Conservation (phyloP, 495 filamentous ascomycete genomes). For the Schizothecium vesticola region DNA sequence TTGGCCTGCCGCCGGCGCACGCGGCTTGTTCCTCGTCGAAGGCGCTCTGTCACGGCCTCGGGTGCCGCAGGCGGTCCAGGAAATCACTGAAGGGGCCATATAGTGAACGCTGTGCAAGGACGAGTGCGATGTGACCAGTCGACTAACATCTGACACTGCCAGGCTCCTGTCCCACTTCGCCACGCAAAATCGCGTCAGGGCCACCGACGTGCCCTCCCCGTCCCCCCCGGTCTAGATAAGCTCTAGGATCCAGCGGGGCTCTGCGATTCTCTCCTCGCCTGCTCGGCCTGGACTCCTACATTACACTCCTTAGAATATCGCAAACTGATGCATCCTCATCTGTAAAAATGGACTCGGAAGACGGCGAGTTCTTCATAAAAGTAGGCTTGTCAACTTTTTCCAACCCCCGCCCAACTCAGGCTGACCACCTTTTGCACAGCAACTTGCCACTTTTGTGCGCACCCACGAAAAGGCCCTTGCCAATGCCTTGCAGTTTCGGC, state of each 20-base stretch:
- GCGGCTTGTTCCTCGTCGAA: not conserved
- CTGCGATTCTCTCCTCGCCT: conserved; percentile 6
- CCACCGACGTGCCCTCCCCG: conserved; percentile 4
- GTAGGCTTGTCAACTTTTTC: conserved; percentile 37
- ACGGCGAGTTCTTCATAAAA: conserved; percentile 87
- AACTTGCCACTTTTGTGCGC: conserved; percentile 89
- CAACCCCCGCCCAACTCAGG: conserved; percentile 2
- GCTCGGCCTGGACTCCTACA: conserved; percentile 3
- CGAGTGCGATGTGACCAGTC: conserved; percentile 23
- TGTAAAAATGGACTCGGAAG: conserved; percentile 70
- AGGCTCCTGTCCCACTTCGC: conserved; percentile 27
- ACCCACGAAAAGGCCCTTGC: conserved; percentile 96
- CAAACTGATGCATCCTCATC: conserved; percentile 37
- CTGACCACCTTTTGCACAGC: conserved; percentile 47
- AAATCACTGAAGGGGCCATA: conserved; percentile 13
- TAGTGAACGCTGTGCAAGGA: conserved; percentile 6
- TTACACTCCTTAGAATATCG: conserved; percentile 21
- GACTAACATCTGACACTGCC: conserved; percentile 30
- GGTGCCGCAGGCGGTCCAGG: not conserved
- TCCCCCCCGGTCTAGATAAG: conserved; percentile 1
- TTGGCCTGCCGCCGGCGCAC: conserved; percentile 4
- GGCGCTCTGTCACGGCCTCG: not conserved
- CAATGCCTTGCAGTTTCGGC: conserved; percentile 82
- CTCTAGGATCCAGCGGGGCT: conserved; percentile 4
- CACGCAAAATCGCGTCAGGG: conserved; percentile 18